Evolutionary conservation across 192 early-diverging fungal genomes (phyloP).

Genomic region (Umbelopsis sp.): DNA sequence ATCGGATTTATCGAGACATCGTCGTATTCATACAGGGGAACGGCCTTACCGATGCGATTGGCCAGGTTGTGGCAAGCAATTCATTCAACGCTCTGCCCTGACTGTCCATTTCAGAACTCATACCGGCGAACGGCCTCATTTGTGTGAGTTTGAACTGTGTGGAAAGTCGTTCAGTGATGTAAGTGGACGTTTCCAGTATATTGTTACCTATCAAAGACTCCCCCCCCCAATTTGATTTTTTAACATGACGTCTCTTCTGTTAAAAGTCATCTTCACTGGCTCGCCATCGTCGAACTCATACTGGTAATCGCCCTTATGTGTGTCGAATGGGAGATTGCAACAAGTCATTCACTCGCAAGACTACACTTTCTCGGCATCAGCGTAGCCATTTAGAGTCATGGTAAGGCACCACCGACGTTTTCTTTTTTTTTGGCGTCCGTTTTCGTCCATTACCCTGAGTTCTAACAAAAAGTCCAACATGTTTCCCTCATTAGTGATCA

Average conservation of each 20-base stretch:
- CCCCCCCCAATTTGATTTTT: background rate
- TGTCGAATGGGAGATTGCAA: slow-evolving; percentile 67
- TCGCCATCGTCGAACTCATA: slow-evolving; percentile 73
- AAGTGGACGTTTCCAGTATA: background rate
- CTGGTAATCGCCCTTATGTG: slow-evolving; percentile 72
- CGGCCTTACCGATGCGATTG: slow-evolving; percentile 68
- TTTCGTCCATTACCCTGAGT: background rate
- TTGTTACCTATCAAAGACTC: background rate
- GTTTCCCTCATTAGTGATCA: background rate
- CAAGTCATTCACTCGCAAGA: slow-evolving; percentile 73
- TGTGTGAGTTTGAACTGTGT: slow-evolving; percentile 65
- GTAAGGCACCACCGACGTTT: slow-evolving; percentile 35
- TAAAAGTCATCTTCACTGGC: slow-evolving; percentile 67
- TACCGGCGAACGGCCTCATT: slow-evolving; percentile 71
- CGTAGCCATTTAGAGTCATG: slow-evolving; percentile 48
- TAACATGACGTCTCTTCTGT: no score
- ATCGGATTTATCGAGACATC: slow-evolving; percentile 73
- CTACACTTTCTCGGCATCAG: slow-evolving; percentile 65
- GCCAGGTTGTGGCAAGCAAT: slow-evolving; percentile 71
- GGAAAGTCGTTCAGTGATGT: slow-evolving; percentile 77
- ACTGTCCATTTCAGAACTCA: slow-evolving; percentile 77
- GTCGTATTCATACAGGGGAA: slow-evolving; percentile 76
- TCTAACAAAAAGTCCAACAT: slow-evolving; percentile 11
- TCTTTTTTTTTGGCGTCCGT: background rate
- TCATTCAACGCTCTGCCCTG: slow-evolving; percentile 78